Percentiles rank a stretch among this genome's conserved stretches.
These are phyloP conservation scores for Harringtonia aguacate DNA, from an alignment of 2,329 filamentous ascomycete genomes.

Conservation along the genomic window DNA sequence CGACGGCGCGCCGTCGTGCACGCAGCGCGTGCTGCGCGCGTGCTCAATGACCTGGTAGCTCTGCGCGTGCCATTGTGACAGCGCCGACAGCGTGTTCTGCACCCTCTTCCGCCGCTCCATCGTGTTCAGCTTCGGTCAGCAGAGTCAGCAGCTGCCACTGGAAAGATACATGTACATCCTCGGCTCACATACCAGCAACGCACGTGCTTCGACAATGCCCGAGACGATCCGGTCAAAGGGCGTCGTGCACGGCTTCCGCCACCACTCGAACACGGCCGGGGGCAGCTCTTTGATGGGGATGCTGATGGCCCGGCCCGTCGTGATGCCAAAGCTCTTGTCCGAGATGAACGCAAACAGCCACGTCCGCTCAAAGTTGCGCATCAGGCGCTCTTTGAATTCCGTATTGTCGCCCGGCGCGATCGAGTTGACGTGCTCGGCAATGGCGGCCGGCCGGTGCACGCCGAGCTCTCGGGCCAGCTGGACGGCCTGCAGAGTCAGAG, in stretches of 20 bases:
- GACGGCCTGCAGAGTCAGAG: constrained; percentile 8
- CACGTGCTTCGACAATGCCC: constrained; percentile 14
- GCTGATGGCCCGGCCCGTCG: constrained; percentile 11
- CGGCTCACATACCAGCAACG: constrained; percentile 11
- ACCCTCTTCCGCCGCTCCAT: constrained; percentile 11
- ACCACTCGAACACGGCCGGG: constrained; percentile 9
- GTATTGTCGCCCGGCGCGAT: constrained; percentile 2
- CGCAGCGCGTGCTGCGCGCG: constrained; percentile 9
- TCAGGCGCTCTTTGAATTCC: constrained; percentile 10
- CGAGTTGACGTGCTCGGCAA: constrained; percentile 12
- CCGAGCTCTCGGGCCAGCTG: constrained; percentile 15
- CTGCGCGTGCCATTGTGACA: constrained; percentile 13
- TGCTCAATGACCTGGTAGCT: constrained; percentile 10
- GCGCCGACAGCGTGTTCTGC: constrained; percentile 10
- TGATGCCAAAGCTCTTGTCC: constrained; percentile 13
- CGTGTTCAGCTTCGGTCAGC: constrained; percentile 3
- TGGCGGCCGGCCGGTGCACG: constrained; percentile 11
- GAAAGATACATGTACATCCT: no score
- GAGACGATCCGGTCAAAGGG: constrained; percentile 15
- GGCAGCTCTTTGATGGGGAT: constrained; percentile 11
- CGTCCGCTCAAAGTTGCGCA: constrained; percentile 12
- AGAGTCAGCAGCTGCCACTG: neutral
- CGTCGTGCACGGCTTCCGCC: constrained; percentile 11
- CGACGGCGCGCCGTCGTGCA: constrained; percentile 1
- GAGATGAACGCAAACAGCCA: constrained; percentile 13